Evolutionary conservation across 139 green algal species (phyloP).

Genomic region (Gonium pectorale): DNA sequence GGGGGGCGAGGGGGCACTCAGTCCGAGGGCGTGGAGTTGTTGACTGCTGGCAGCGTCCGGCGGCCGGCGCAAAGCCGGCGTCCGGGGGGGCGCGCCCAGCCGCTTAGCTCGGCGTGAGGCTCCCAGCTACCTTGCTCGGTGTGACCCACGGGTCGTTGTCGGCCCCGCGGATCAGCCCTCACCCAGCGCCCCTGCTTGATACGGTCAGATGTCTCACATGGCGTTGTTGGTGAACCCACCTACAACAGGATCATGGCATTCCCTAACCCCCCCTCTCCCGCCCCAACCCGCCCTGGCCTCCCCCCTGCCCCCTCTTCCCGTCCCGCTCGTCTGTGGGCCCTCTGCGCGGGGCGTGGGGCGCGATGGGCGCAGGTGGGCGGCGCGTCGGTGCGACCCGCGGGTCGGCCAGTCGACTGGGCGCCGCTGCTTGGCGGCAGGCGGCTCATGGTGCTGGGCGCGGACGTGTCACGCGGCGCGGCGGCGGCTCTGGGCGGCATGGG

Average conservation of each 20-base stretch:
- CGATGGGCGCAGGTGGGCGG: conserved; percentile 85
- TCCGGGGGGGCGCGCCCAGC: no score
- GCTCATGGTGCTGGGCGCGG: conserved; percentile 80
- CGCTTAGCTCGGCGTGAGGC: no score
- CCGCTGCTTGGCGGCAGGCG: conserved; percentile 56
- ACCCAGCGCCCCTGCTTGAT: no score
- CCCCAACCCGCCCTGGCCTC: conserved; percentile 69
- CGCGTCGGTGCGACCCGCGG: conserved; percentile 59
- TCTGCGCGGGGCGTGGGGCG: no score
- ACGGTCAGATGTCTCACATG: no score
- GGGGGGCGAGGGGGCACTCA: no score
- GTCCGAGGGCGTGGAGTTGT: no score
- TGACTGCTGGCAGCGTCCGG: no score
- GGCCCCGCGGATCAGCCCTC: no score
- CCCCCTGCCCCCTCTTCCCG: conserved; percentile 56
- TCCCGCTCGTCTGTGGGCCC: conserved; percentile 68
- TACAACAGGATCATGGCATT: background rate
- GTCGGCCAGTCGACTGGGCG: conserved; percentile 3
- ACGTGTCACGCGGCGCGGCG: conserved; percentile 52
- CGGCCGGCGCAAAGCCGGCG: no score
- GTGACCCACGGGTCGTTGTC: no score
- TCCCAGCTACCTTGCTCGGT: no score
- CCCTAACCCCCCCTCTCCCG: background rate
- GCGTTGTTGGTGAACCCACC: background rate
- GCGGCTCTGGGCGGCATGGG: background rate